Conservation (phyloP, 2,329 filamentous ascomycete species). For the Ascochyta koolunga region DNA sequence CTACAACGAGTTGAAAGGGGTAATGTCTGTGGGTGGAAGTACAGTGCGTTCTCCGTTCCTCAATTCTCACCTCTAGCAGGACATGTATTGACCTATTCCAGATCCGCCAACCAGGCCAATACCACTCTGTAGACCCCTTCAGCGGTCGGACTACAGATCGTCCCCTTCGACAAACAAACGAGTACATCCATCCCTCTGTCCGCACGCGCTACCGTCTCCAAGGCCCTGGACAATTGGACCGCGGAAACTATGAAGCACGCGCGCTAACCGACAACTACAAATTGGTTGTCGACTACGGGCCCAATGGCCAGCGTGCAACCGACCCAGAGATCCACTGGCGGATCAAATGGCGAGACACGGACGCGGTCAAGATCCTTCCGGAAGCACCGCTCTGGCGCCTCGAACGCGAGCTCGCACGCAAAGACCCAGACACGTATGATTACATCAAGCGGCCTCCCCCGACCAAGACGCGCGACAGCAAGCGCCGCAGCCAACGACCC, state of each 20-base stretch:
- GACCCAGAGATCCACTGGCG: constrained; percentile 54
- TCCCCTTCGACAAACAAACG: constrained; percentile 56
- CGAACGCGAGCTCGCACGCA: constrained; percentile 51
- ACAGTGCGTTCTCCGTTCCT: constrained; percentile 32
- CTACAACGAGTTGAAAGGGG: constrained; percentile 53
- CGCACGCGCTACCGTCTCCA: constrained; percentile 52
- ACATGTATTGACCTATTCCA: constrained; percentile 16
- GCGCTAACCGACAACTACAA: constrained; percentile 56
- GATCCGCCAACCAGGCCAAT: constrained; percentile 55
- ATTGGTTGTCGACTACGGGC: constrained; percentile 52
- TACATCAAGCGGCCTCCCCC: constrained; percentile 47
- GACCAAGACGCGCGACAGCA: constrained; percentile 27
- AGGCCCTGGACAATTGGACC: constrained; percentile 56
- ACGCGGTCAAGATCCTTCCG: constrained; percentile 49
- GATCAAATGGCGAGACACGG: constrained; percentile 42
- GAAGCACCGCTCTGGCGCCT: constrained; percentile 54
- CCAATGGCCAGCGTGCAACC: constrained; percentile 30
- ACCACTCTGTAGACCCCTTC: constrained; percentile 53
- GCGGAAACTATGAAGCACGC: constrained; percentile 52
- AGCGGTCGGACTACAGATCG: constrained; percentile 51
- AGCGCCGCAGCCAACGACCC: constrained; percentile 20
- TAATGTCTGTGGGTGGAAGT: constrained; percentile 55
- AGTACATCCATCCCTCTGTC: constrained; percentile 59
- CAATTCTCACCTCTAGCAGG: not conserved
- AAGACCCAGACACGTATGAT: constrained; percentile 51